Evolutionary conservation across 306 rosid genomes (phyloP), one percentile per base, ranked within the genome.

Genomic region (Comarum palustre): DNA sequence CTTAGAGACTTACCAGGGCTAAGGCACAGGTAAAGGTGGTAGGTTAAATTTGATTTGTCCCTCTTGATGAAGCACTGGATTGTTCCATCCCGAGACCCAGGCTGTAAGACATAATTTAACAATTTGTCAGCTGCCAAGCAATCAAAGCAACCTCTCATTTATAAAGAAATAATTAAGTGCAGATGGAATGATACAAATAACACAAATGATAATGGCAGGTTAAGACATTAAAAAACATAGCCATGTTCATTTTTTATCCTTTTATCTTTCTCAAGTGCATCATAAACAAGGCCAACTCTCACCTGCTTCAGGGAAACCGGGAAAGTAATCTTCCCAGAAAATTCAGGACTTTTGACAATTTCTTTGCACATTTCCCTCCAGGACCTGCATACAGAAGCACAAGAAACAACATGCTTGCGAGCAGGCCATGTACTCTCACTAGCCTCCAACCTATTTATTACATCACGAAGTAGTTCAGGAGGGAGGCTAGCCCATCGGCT

Each of bases 281-380:
- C 41, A 1, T 32, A 20, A 24, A 55, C 43, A 32, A 74, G n/a
- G 78, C 4, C 31, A 19, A 27, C 41, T 74, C 76, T 80, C 67
- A 92, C 98, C 92, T 92, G 96, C 95, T 92, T 92, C 64, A 92
- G 73, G 69, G 96, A 86, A 65, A 92, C 83, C 0, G 98, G 96
- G 81, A 92, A 92, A 52, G 98, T 92, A 72, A 92, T 87, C 81
- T 88, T 87, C 75, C 96, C 98, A 61, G 91, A 80, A 73, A 82
- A 84, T 64, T 92, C 98, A 8, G 88, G 96, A 76, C 77, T 63
- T 69, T 62, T 82, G 62, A 90, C 96, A 71, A 92, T 84, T 84
- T 92, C 96, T 84, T 83, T 87, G 84, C 98, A 90, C 88, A 88
- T 88, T 62, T 88, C 96, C 87, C 98, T 88, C 98, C 98, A 92